Evolutionary conservation across 345 rosid genomes (phyloP).

Genomic region (Aethionema arabicum): DNA sequence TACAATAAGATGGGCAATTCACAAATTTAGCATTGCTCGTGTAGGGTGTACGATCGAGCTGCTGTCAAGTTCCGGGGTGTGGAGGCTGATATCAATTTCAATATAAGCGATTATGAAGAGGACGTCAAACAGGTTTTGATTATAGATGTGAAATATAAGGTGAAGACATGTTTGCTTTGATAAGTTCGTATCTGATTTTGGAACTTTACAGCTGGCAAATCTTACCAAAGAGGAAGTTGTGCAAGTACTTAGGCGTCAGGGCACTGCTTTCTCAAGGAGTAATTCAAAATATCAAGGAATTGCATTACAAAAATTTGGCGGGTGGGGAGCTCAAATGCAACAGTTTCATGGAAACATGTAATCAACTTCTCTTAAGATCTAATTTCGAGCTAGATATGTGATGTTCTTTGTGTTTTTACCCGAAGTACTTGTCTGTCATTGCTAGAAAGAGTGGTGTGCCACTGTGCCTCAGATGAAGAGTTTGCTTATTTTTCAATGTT

Average conservation of each 20-base stretch:
- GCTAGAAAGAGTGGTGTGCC: slow-evolving; percentile 17
- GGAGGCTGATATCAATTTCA: slow-evolving; percentile 90
- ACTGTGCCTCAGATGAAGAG: slow-evolving; percentile 21
- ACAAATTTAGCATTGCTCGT: slow-evolving; percentile 10
- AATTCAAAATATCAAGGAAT: slow-evolving; percentile 88
- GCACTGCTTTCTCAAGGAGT: slow-evolving; percentile 89
- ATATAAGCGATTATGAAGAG: slow-evolving; percentile 76
- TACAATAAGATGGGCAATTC: slow-evolving; percentile 4
- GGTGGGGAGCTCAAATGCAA: slow-evolving; percentile 92
- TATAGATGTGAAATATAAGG: background rate
- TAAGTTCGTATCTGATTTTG: slow-evolving; percentile 26
- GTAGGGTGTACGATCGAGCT: slow-evolving; percentile 93
- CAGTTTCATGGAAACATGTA: slow-evolving; percentile 88
- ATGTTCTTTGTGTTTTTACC: slow-evolving; percentile 7
- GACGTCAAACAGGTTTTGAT: slow-evolving; percentile 73
- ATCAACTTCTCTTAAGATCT: slow-evolving; percentile 35
- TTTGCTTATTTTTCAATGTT: slow-evolving; percentile 11
- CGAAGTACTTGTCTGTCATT: slow-evolving; percentile 10
- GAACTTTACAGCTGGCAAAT: slow-evolving; percentile 59
- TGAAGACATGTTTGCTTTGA: slow-evolving; percentile 6
- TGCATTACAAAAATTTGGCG: slow-evolving; percentile 79
- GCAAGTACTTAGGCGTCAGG: slow-evolving; percentile 86
- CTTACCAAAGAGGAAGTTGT: slow-evolving; percentile 84
- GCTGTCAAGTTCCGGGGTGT: slow-evolving; percentile 92
- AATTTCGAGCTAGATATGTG: slow-evolving; percentile 6